These are phyloP conservation scores for Pythium utonaiense DNA, from an alignment of 352 stramenopile genomes.

Conservation along the genomic window DNA sequence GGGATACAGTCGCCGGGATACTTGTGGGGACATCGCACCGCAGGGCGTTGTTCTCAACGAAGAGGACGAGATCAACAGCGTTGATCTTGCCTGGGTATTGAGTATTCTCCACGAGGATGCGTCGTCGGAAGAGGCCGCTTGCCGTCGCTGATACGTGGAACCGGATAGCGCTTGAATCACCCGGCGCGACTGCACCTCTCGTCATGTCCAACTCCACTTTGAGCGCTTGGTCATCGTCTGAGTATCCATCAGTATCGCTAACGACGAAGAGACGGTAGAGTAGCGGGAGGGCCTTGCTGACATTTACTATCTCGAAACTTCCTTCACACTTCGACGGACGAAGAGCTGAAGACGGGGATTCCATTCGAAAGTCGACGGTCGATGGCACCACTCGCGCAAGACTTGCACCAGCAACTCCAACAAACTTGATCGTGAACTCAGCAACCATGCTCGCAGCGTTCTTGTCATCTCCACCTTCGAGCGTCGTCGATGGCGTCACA, in stretches of 20 bases:
- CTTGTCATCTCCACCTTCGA: constrained; percentile 42
- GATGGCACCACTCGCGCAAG: constrained; percentile 61
- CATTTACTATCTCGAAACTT: constrained; percentile 73
- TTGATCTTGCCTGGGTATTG: constrained; percentile 80
- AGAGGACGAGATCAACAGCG: constrained; percentile 73
- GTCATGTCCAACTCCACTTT: constrained; percentile 64
- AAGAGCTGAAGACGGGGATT: constrained; percentile 37
- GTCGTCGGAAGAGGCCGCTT: constrained; percentile 73
- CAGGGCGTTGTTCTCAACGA: constrained; percentile 74
- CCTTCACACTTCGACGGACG: constrained; percentile 41
- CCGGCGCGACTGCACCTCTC: constrained; percentile 67
- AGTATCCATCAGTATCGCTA: constrained; percentile 60
- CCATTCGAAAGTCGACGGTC: constrained; percentile 76
- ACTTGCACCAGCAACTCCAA: constrained; percentile 77
- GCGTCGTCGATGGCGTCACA: background rate
- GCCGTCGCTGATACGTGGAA: constrained; percentile 67
- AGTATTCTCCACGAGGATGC: constrained; percentile 82
- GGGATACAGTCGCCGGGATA: background rate
- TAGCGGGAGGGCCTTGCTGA: constrained; percentile 77
- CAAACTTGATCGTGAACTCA: constrained; percentile 89
- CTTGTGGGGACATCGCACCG: constrained; percentile 29
- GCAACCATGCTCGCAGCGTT: constrained; percentile 56
- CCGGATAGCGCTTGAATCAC: constrained; percentile 46
- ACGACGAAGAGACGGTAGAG: constrained; percentile 74
- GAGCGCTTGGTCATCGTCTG: constrained; percentile 71